Conservation (phyloP, 2,329 filamentous ascomycete genomes). For the Aspergillus sclerotialis region DNA sequence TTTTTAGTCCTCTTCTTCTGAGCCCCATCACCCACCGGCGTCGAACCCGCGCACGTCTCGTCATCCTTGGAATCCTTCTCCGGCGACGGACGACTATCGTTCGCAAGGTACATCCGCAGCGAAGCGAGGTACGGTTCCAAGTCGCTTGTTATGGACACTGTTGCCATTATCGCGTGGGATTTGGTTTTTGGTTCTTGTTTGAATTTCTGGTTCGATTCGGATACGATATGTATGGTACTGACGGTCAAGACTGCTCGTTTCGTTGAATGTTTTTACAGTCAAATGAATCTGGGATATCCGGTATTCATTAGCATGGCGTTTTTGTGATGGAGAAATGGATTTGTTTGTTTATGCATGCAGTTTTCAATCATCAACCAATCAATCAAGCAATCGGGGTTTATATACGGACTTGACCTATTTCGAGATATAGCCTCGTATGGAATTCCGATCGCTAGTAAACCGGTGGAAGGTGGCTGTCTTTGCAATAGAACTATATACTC, state of each 20-base stretch:
- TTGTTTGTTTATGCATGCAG: too few species aligned
- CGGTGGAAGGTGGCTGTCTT: too few species aligned
- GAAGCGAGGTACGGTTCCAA: slow-evolving; percentile 24
- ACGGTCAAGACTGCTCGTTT: too few species aligned
- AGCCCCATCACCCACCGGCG: neutral
- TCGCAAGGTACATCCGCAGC: slow-evolving; percentile 19
- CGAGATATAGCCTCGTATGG: too few species aligned
- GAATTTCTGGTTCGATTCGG: slow-evolving; percentile 2
- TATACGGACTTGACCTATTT: neutral
- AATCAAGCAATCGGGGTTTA: neutral
- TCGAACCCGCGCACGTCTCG: neutral
- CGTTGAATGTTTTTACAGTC: too few species aligned
- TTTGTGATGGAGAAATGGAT: too few species aligned
- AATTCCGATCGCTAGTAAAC: too few species aligned
- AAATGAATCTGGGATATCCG: too few species aligned
- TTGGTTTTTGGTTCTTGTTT: slow-evolving; percentile 3
- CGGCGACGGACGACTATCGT: slow-evolving; percentile 1
- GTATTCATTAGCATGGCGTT: too few species aligned
- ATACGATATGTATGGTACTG: too few species aligned
- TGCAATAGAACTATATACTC: too few species aligned
- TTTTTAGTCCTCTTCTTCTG: neutral
- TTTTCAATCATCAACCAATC: neutral
- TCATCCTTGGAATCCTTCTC: slow-evolving; percentile 3
- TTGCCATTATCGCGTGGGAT: slow-evolving; percentile 15
- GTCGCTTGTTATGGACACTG: slow-evolving; percentile 24